A percentile compares a stretch with the other conserved stretches of the same genome.
Evolutionary conservation across 2,329 filamentous ascomycete genomes (phyloP).

Genomic region (Ophiocordyceps camponoti-saundersi): DNA sequence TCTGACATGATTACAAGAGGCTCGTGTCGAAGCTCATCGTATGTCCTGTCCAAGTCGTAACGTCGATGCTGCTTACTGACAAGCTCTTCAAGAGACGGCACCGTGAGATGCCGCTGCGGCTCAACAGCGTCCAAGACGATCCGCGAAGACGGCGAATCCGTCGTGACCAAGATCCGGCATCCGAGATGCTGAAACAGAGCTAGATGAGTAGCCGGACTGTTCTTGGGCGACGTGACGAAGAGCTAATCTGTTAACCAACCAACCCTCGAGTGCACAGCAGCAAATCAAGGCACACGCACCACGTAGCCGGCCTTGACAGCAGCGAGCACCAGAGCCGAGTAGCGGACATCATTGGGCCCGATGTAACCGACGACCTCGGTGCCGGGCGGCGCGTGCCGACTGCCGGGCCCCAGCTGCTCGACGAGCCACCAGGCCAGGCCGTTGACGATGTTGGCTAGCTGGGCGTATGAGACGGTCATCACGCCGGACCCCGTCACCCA

Average conservation of each 20-base stretch:
- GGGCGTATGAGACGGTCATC: not conserved
- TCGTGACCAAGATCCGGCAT: not conserved
- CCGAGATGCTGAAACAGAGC: not conserved
- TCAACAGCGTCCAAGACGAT: not conserved
- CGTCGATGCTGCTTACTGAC: not conserved
- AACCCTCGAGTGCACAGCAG: too few species aligned
- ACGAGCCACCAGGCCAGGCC: not conserved
- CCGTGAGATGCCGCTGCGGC: not conserved
- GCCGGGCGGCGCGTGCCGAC: not conserved
- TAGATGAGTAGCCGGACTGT: conserved; percentile 1
- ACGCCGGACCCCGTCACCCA: too few species aligned
- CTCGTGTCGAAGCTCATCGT: conserved; percentile 1
- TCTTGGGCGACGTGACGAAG: conserved; percentile 4
- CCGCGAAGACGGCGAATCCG: not conserved
- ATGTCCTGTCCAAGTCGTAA: conserved; percentile 2
- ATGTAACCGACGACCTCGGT: not conserved
- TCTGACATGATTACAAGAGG: conserved; percentile 3
- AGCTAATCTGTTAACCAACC: not conserved
- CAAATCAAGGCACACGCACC: not conserved
- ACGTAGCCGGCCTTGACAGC: conserved; percentile 3
- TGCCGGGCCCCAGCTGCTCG: not conserved
- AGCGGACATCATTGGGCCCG: conserved; percentile 3
- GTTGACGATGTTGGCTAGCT: not conserved
- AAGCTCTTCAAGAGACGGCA: not conserved
- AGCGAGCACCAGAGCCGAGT: conserved; percentile 3